Conservation (phyloP, 129 eudicot genomes). For the Arctium lappa region DNA sequence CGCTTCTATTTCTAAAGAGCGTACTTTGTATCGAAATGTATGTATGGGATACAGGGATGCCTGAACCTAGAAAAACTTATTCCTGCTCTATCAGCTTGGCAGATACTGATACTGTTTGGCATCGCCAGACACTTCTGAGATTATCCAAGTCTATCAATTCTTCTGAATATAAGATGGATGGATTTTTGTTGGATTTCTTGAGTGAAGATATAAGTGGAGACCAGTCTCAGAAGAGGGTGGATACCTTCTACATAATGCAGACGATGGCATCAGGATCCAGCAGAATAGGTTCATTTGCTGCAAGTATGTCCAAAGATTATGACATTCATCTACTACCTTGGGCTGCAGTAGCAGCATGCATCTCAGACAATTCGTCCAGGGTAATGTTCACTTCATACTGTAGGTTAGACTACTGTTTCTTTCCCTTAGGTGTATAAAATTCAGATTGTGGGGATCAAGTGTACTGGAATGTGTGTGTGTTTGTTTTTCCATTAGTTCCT, state of each 20-base stretch:
- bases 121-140: conserved; percentile 84
- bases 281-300: conserved; percentile 87
- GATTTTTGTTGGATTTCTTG: conserved; percentile 72
- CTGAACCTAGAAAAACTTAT: conserved; percentile 67
- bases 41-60: conserved; percentile 79
- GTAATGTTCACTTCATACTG: conserved; percentile 43
- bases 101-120: conserved; percentile 57
- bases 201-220: conserved; percentile 65
- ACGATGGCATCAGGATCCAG: conserved; percentile 90
- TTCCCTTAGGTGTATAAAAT: neutral
- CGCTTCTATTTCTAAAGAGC: conserved; percentile 77
- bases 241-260: conserved; percentile 80
- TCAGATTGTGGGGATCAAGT: neutral
- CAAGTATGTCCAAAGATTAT: conserved; percentile 74
- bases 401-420: neutral
- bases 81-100: conserved; percentile 64
- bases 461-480: neutral
- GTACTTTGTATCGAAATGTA: conserved; percentile 78
- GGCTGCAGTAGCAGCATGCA: conserved; percentile 98
- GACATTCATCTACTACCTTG: conserved; percentile 94
- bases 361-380: conserved; percentile 57
- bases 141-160: conserved; percentile 49
- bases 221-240: conserved; percentile 47
- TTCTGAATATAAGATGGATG: conserved; percentile 49
- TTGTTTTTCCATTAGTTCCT: neutral